These are phyloP conservation scores for Fraxinus baroniana DNA, from an alignment of 305 asterid genomes.

Conservation along the genomic window DNA sequence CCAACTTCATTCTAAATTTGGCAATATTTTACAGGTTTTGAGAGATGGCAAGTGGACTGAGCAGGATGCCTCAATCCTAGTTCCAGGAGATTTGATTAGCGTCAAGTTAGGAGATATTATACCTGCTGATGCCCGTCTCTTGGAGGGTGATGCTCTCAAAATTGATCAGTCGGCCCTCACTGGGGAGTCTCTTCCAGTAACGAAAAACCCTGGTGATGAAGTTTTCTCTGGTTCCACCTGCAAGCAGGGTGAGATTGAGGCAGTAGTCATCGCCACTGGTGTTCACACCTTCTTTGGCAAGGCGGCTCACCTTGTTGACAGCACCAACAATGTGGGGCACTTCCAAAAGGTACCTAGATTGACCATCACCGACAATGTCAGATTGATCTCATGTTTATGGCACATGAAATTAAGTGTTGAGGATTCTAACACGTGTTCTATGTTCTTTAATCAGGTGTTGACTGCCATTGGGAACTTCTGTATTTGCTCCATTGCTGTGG, in stretches of 20 bases:
- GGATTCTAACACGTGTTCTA: not conserved
- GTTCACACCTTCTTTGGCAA: constrained; percentile 87
- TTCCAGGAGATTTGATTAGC: constrained; percentile 76
- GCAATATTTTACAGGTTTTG: constrained; percentile 43
- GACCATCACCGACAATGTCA: not conserved
- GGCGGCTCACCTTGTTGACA: constrained; percentile 87
- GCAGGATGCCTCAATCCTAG: constrained; percentile 73
- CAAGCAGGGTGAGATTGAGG: constrained; percentile 85
- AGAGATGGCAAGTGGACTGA: constrained; percentile 81
- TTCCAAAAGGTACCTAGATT: constrained; percentile 58
- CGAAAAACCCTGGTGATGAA: constrained; percentile 65
- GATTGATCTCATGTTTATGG: not conserved
- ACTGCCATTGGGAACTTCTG: constrained; percentile 88
- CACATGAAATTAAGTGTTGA: not conserved
- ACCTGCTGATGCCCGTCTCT: constrained; percentile 81
- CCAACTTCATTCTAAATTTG: not conserved
- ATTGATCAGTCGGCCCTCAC: constrained; percentile 78
- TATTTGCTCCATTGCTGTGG: constrained; percentile 72
- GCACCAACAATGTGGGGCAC: constrained; percentile 83
- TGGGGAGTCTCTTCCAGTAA: constrained; percentile 72
- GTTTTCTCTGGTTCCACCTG: constrained; percentile 87
- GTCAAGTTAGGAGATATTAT: constrained; percentile 76
- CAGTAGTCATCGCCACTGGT: constrained; percentile 82
- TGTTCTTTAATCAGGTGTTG: constrained; percentile 46
- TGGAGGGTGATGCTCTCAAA: constrained; percentile 78